Evolutionary conservation across 139 green algal genomes (phyloP).

Genomic region (Asterochloris sp.): DNA sequence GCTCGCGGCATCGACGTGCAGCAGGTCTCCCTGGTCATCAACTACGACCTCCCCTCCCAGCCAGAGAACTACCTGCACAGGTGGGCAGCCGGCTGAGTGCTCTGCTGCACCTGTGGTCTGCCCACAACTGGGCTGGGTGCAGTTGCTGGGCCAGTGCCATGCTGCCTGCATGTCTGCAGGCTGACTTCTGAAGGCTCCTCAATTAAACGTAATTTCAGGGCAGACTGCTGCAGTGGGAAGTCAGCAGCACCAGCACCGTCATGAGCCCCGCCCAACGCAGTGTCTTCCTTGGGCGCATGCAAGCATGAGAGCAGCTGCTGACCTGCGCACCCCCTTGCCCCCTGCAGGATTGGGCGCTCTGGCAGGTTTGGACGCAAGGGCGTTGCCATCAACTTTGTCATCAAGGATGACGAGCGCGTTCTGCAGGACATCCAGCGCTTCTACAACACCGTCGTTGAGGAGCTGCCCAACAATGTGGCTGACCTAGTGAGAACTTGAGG

Average conservation of each 20-base stretch:
- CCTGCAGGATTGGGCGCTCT: slow-evolving; percentile 74
- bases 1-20: slow-evolving; percentile 99
- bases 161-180: too few relatives aligned
- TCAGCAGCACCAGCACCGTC: too few relatives aligned
- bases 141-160: too few relatives aligned
- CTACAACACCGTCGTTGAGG: slow-evolving; percentile 99
- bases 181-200: too few relatives aligned
- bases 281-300: too few relatives aligned
- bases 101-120: too few relatives aligned
- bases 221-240: too few relatives aligned
- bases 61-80: slow-evolving; percentile 99
- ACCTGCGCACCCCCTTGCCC: too few relatives aligned
- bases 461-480: slow-evolving; percentile 96
- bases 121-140: too few relatives aligned
- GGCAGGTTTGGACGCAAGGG: slow-evolving; percentile 96
- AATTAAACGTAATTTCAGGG: too few relatives aligned
- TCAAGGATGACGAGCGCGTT: slow-evolving; percentile 91
- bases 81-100: neutral
- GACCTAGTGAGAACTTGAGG: slow-evolving; percentile 23
- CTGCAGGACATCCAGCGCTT: slow-evolving; percentile 98
- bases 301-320: too few relatives aligned
- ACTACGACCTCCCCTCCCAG: slow-evolving; percentile 99
- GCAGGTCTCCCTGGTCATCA: slow-evolving; percentile 99
- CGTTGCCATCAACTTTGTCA: slow-evolving; percentile 99
- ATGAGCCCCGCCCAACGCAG: too few relatives aligned